A percentile compares a stretch with the other conserved stretches of the same genome.
Evolutionary conservation across 164 flowering plant genomes (phyloP).

Genomic region (Berberis thunbergii): DNA sequence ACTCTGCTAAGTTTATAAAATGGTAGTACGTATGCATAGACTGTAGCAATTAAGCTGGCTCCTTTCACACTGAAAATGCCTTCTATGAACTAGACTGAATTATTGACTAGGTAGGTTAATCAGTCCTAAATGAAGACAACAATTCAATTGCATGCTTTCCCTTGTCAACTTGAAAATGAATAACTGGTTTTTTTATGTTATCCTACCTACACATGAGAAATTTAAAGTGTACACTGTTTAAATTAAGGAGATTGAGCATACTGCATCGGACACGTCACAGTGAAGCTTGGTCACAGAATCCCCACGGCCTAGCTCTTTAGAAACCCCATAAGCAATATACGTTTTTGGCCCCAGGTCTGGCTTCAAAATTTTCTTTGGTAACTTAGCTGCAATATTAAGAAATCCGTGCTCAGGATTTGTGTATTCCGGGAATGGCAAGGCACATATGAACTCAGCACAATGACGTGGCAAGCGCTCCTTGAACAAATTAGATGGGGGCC

Average conservation of each 20-base stretch:
- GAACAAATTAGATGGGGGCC: constrained; percentile 56
- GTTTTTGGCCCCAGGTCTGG: constrained; percentile 76
- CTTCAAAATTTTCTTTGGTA: constrained; percentile 32
- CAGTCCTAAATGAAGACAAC: no score
- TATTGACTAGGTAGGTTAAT: no score
- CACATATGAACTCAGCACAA: constrained; percentile 38
- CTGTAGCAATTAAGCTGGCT: no score
- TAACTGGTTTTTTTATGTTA: no score
- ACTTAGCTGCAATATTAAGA: constrained; percentile 44
- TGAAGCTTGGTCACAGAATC: constrained; percentile 76
- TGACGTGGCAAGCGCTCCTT: constrained; percentile 49
- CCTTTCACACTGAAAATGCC: no score
- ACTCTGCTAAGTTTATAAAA: no score
- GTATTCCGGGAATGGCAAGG: constrained; percentile 58
- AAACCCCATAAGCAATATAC: constrained; percentile 59
- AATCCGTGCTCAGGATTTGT: constrained; percentile 41
- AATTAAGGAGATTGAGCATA: constrained; percentile 15
- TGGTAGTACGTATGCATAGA: no score
- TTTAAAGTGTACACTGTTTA: no score
- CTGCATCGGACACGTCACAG: constrained; percentile 80
- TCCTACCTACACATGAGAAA: no score
- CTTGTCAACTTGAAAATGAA: no score
- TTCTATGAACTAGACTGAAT: no score
- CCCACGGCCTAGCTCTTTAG: constrained; percentile 53
- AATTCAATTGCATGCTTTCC: no score